Evolutionary conservation across 805 yeast genomes (phyloP), one percentile per base, ranked within the genome.

Genomic region (Yamadazyma nakazawae): DNA sequence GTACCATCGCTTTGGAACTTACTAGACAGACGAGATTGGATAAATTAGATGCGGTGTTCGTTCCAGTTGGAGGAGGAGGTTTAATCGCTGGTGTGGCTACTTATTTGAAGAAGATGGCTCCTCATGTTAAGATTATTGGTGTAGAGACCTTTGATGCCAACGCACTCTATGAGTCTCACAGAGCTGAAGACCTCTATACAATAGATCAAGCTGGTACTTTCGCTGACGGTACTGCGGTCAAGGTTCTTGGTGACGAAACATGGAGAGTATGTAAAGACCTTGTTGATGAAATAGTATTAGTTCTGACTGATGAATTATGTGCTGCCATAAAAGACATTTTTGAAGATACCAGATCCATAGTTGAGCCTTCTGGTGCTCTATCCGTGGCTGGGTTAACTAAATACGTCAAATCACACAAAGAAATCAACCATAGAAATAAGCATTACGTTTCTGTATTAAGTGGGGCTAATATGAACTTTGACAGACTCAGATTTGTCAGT

Each of bases 391-490:
- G 98, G 45, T 67, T 91, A 75, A 89, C 88, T 61, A 84, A 84
- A 58, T 94, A 90, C 63, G 76, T 92, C 34, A 74, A 78, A 19
- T 62, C 67, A 21, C 82, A 85, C 56, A 85, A 88, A 8, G 88
- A 85, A 45, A 74, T 82, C 34, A 87, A 85, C 57, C 95, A 87
- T 58, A 68, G 81, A 3, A 68, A 74, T 41, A 79, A 82, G 52
- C 82, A 88, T 1, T 90, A 88, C 58, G 85, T 88, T 34, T 92
- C 97, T 6, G 77, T 94, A 18, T 74, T 94, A 47, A 85, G 96
- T 17, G 99, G 99, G 49, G 99, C 99, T 31, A 94, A 94, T 68
- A 91, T 94, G 96, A 92, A 95, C 71, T 94, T 94, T 62, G 99
- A 92, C 67, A 79, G 99, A 58, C 75, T 94, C 58, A 79, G 99